Base-by-base conservation (phyloP, 352 stramenopile species). In the Stramenopiles sp. region DNA sequence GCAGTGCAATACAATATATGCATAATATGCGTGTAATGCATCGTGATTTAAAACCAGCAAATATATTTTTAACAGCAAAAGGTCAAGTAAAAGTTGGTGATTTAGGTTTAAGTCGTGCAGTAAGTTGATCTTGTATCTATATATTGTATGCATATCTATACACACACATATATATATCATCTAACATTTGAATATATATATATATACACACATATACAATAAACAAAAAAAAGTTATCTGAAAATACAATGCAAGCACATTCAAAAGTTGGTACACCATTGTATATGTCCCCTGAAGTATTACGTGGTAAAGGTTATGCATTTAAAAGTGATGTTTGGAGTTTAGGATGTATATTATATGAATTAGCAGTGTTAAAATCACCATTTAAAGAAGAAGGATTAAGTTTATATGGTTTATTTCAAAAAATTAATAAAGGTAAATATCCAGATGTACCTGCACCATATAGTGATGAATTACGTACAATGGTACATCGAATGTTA, bases 381-480 rank as follows among this genome's bases (percentile, higher is more conserved):
- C 78, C 78, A 4, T 29, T 73, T 29, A n/a, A 69, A n/a, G n/a
- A 86, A 1, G 91, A 96, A 79, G 91, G 90, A 0, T 84, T 97
- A 29, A 93, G 94, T 73, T 85, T 97, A 0, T 91, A 92, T 32
- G 88, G 88, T 0, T 84, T 97, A 13, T 97, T 97, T 79, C 82
- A 95, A 80, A 97, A n/a, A n/a, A n/a, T n/a, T n/a, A n/a, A n/a
- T n/a, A n/a, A n/a, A n/a, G n/a, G n/a, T n/a, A n/a, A n/a, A n/a
- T n/a, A n/a, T n/a, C n/a, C n/a, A n/a, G n/a, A n/a, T n/a, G n/a
- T n/a, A n/a, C n/a, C n/a, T n/a, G n/a, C n/a, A n/a, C n/a, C n/a
- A n/a, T n/a, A n/a, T n/a, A n/a, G n/a, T n/a, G n/a, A n/a, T n/a
- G n/a, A n/a, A n/a, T n/a, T n/a, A n/a, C n/a, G n/a, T n/a, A n/a